A percentile compares a stretch with the other conserved stretches of the same genome.
These are phyloP conservation scores for Xeromyces bisporus DNA, from an alignment of 495 filamentous ascomycete species.

Conservation along the genomic window DNA sequence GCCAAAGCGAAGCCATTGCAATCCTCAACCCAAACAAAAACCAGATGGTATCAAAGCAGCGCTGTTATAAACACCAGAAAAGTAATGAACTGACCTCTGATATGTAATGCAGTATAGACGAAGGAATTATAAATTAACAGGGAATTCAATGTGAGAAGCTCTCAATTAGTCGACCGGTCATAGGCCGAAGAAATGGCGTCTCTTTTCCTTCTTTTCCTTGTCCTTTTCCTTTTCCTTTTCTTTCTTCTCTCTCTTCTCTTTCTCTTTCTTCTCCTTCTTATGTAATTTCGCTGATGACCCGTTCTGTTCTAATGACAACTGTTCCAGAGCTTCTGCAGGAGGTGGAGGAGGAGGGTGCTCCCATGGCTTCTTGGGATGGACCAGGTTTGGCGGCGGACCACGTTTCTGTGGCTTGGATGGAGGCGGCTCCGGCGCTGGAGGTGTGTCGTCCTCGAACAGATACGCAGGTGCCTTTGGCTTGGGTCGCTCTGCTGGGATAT, in stretches of 20 bases:
- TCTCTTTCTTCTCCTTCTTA: conserved; percentile 26
- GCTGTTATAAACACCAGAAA: conserved; percentile 9
- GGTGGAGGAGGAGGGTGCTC: conserved; percentile 21
- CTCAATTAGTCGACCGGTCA: no score
- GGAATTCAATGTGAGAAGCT: not conserved
- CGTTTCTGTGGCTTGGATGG: conserved; percentile 18
- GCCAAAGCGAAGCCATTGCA: no score
- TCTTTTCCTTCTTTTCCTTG: conserved; percentile 38
- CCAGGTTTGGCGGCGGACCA: conserved; percentile 14
- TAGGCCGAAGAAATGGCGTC: conserved; percentile 50
- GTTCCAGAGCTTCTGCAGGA: conserved; percentile 40
- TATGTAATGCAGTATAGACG: not conserved
- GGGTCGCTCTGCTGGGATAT: conserved; percentile 67
- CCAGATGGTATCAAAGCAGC: conserved; percentile 26
- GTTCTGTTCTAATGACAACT: conserved; percentile 36
- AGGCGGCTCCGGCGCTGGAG: conserved; percentile 24
- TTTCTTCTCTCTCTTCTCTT: conserved; percentile 37
- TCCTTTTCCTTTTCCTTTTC: conserved; percentile 35
- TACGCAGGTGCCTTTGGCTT: conserved; percentile 68
- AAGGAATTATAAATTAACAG: not conserved
- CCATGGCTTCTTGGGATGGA: conserved; percentile 41
- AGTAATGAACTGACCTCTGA: no score
- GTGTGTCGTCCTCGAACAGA: conserved; percentile 63
- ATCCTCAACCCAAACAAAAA: conserved; percentile 3
- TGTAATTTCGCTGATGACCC: conserved; percentile 17